Evolutionary conservation across 2,329 filamentous ascomycete genomes (phyloP), one percentile per base, ranked within the genome.

Genomic region (Coccinonectria pachysandricola): DNA sequence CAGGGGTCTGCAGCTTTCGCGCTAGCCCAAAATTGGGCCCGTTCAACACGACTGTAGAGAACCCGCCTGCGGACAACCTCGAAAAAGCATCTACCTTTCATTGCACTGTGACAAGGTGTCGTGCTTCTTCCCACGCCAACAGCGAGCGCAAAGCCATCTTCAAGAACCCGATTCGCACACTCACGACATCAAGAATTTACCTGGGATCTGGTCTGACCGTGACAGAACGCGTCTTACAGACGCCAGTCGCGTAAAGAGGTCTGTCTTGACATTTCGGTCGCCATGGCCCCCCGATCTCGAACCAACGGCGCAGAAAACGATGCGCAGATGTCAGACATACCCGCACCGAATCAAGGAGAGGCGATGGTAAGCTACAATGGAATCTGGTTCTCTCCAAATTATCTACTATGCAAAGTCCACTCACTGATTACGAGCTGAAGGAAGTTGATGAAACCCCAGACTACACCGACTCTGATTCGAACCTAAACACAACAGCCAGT

Each of bases 401-500:
- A 14, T 7, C 19, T 14, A 23, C 14, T 10, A 17, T 19, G 12
- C 11, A 24, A 21, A 27, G 18, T 12, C 21, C 8, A 24, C 17
- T 17, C 28, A 17, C 38, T 47, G 30, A 43, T 31, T 18, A 14
- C 16, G n/a, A 21, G 12, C 14, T 29, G 7, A 25, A 69, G 72
- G 68, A 75, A 26, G 64, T 76, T 20, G 73, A 78, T 39, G 72
- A 78, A 42, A 78, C 74, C 6, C 71, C 72, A 24, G 74, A 78
- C 43, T 76, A 71, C 45, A 74, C 71, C 32, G 74, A 78, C 37
- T 76, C 72, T 7, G 74, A 79, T 43, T 76, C 72, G 11, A 76
- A 78, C 36, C 70, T 71, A 7, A 78, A 77, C 42, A 78, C 73
- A 8, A 76, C 73, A 25, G 84, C 82, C 28, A 94, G 84, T 61